These are phyloP conservation scores for Psilocybe cubensis DNA, from an alignment of 768 basidiomycete genomes.

Conservation along the genomic window DNA sequence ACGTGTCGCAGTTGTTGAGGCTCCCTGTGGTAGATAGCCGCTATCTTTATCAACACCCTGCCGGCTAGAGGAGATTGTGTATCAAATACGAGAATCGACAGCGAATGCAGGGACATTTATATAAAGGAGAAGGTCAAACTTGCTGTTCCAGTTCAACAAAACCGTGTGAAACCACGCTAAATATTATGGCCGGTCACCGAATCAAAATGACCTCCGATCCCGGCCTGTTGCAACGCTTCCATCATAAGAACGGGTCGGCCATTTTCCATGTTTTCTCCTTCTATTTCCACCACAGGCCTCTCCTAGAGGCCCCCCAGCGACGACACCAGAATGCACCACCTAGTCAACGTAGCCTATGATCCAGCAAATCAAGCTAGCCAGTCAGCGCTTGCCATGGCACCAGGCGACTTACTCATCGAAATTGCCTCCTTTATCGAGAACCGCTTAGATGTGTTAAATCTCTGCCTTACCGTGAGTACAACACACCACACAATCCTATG, in stretches of 20 bases:
- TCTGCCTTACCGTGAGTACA: constrained; percentile 60
- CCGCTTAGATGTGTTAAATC: constrained; percentile 57
- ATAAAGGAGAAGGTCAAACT: too few relatives aligned
- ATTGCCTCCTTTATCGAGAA: constrained; percentile 57
- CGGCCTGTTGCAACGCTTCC: neutral
- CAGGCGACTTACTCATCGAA: constrained; percentile 70
- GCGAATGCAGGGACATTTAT: too few relatives aligned
- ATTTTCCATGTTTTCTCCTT: neutral
- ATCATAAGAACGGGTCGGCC: neutral
- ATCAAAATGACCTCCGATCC: neutral
- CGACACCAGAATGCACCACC: neutral
- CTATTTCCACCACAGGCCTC: neutral
- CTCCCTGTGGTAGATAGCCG: too few relatives aligned
- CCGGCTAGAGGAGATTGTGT: too few relatives aligned
- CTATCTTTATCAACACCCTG: too few relatives aligned
- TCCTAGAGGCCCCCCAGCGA: neutral
- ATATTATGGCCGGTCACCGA: neutral
- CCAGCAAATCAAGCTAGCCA: neutral
- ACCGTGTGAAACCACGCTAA: neutral
- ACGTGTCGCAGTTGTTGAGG: too few relatives aligned
- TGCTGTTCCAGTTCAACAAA: too few relatives aligned
- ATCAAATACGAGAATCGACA: too few relatives aligned
- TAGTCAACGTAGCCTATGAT: neutral
- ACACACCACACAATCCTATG: neutral
- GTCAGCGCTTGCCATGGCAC: constrained; percentile 29